Conservation (phyloP, 1,284 basidiomycete genomes). For the Microbotryum intermedium region DNA sequence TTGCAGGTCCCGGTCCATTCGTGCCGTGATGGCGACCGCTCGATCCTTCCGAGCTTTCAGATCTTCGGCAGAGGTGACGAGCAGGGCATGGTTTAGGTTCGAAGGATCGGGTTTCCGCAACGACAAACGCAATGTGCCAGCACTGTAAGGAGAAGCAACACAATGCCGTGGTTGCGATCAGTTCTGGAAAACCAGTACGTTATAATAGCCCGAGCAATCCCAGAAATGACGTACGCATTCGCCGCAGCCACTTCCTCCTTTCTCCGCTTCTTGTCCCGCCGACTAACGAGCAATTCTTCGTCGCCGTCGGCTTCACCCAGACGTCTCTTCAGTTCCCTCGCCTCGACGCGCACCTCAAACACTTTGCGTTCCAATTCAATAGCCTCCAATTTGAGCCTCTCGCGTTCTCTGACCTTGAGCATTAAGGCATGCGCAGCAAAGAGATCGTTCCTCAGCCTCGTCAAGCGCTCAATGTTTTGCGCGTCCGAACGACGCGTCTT, state of each 20-base stretch:
- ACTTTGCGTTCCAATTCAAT: slow-evolving; percentile 55
- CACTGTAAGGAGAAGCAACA: neutral
- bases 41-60: slow-evolving; percentile 47
- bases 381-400: slow-evolving; percentile 61
- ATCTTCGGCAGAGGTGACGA: slow-evolving; percentile 42
- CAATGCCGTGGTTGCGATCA: neutral
- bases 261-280: slow-evolving; percentile 53
- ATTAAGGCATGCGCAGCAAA: slow-evolving; percentile 63
- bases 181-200: neutral
- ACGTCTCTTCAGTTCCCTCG: slow-evolving; percentile 72
- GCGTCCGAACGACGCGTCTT: slow-evolving; percentile 89
- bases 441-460: slow-evolving; percentile 70
- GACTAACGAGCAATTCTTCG: slow-evolving; percentile 65
- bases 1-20: slow-evolving; percentile 59
- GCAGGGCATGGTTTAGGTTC: slow-evolving; percentile 41
- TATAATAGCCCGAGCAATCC: slow-evolving; percentile 34
- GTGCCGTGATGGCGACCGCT: slow-evolving; percentile 51
- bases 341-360: slow-evolving; percentile 67
- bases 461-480: slow-evolving; percentile 76
- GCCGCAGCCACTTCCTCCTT: slow-evolving; percentile 40
- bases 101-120: slow-evolving; percentile 48
- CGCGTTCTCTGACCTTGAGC: slow-evolving; percentile 58
- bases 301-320: slow-evolving; percentile 62
- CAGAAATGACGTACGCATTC: slow-evolving; percentile 26
- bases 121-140: slow-evolving; percentile 33